Base-by-base conservation (phyloP, 768 basidiomycete genomes). In the Rhodotorula babjevae region DNA sequence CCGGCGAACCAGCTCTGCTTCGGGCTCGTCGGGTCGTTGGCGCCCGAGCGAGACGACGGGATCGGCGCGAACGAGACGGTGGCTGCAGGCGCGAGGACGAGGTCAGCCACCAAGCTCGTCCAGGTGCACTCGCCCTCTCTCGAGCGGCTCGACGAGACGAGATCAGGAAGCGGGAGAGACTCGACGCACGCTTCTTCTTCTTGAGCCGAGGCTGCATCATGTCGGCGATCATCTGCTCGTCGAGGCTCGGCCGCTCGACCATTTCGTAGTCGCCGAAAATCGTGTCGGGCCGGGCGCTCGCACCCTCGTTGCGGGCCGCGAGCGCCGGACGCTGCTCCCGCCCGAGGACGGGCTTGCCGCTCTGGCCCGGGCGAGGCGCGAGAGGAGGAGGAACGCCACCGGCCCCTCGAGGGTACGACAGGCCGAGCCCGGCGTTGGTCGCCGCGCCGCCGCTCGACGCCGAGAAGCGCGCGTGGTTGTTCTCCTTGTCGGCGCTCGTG, bases 1-100 rank as follows among this genome's bases (percentile, higher is more conserved):
- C 88, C 90, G 57, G 87, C 87, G 72, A 99, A 86, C 95, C 94
- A 98, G 63, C 85, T 86, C 72, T 87, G 86, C 81, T 85, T 88
- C 27, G 87, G 85, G 40, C 82, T 82, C 31, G 81, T 78, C 67
- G 68, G 76, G 67, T 79, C 72, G 49, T 69, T 59, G 16, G 64
- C 59, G 6, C 60, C 71, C 10, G 53, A 59, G 29, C 71, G n/a
- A 16, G 56, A 58, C 14, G 65, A 60, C 52, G 77, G 75, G 40
- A 74, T 61, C 27, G 67, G 67, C 42, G 69, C 73, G 58, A 69
- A 71, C 8, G 66, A 65, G 55, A 71, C 69, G 0, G 69, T 69
- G 23, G 66, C 60, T 67, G 52, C n/a, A 2, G 27, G 25, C 15
- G 14, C 25, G 1, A 23, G 31, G 4, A 36, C 36, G 36, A 0